These are phyloP conservation scores for Rehmannia glutinosa DNA, from an alignment of 257 asterid genomes.

Conservation along the genomic window DNA sequence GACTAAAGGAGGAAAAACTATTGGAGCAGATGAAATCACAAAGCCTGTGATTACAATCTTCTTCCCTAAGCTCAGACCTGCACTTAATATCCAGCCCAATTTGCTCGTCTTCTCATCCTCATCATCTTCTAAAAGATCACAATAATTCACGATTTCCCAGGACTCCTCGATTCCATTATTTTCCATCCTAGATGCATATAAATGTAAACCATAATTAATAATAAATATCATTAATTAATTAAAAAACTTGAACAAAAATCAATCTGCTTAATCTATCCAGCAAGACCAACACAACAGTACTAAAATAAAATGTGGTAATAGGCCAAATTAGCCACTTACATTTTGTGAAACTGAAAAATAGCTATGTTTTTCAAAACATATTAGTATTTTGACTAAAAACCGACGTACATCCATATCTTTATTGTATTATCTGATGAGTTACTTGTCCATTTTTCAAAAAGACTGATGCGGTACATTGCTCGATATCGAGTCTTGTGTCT, in stretches of 20 bases:
- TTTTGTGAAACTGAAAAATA: too few species aligned
- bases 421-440: too few species aligned
- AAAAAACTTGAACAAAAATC: background rate
- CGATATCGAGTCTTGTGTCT: too few species aligned
- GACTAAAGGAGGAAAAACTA: slow-evolving; percentile 63
- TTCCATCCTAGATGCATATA: too few species aligned
- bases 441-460: too few species aligned
- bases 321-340: too few species aligned
- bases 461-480: too few species aligned
- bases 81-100: slow-evolving; percentile 37
- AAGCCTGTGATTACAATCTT: slow-evolving; percentile 49
- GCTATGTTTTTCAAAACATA: too few species aligned
- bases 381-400: too few species aligned
- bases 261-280: background rate
- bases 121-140: background rate
- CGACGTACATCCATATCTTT: too few species aligned
- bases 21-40: slow-evolving; percentile 59
- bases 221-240: background rate
- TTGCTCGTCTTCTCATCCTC: slow-evolving; percentile 16
- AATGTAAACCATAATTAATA: background rate
- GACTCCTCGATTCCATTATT: background rate
- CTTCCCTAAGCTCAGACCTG: slow-evolving; percentile 52
- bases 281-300: too few species aligned
- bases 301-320: too few species aligned
- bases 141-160: background rate